Evolutionary conservation across 208 protist genomes (phyloP).

Genomic region (Trypanosoma theileri): DNA sequence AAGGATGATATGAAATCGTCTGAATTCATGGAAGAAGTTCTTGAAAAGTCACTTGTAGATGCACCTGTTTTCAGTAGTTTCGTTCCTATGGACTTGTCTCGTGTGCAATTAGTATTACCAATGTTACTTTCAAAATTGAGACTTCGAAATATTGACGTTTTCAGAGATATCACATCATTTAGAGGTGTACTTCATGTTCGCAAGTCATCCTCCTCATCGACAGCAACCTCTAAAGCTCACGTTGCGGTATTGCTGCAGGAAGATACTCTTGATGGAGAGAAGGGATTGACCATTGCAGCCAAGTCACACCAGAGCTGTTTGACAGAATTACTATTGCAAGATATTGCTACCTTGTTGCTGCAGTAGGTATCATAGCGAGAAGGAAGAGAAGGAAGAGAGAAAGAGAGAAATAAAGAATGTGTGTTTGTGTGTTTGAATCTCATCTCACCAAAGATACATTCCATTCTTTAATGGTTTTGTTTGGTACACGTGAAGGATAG

Average conservation of each 20-base stretch:
- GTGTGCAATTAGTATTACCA: constrained; percentile 36
- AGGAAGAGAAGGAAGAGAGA: constrained; percentile 1
- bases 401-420: constrained; percentile 20
- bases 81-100: constrained; percentile 42
- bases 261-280: constrained; percentile 37
- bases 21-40: constrained; percentile 44
- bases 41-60: constrained; percentile 29
- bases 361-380: constrained; percentile 1
- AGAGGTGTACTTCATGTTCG: constrained; percentile 59
- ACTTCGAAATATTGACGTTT: constrained; percentile 57
- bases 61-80: constrained; percentile 49
- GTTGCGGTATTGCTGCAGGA: constrained; percentile 70
- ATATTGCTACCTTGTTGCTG: constrained; percentile 40
- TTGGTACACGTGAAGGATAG: not conserved
- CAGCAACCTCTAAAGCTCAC: constrained; percentile 28
- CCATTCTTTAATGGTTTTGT: not conserved
- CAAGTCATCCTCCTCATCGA: constrained; percentile 39
- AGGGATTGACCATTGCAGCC: constrained; percentile 48
- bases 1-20: constrained; percentile 19
- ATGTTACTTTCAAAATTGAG: constrained; percentile 38
- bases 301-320: constrained; percentile 47
- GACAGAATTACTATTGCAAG: constrained; percentile 56
- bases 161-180: constrained; percentile 65
- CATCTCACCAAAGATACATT: not conserved
- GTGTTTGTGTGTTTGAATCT: not conserved